These are phyloP conservation scores for Silene coronaria DNA, from an alignment of 179 eudicot species.

Conservation along the genomic window DNA sequence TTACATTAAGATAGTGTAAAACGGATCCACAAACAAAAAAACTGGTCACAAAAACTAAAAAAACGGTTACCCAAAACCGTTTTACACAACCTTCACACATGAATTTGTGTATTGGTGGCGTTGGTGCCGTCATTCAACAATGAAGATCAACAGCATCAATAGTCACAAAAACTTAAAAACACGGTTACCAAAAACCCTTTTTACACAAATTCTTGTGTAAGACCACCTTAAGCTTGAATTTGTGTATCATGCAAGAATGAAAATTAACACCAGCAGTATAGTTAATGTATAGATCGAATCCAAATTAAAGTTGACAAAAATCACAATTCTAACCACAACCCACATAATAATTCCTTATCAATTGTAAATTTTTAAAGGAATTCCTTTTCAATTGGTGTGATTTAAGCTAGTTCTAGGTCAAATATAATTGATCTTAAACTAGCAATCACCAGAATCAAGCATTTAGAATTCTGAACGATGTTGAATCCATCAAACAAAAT, in stretches of 20 bases:
- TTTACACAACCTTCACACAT: too few species aligned
- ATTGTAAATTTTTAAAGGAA: neutral
- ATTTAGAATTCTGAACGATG: neutral
- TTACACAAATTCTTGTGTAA: too few species aligned
- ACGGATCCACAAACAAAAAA: too few species aligned
- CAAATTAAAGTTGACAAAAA: neutral
- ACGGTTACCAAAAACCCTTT: too few species aligned
- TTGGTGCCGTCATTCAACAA: too few species aligned
- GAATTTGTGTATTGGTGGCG: too few species aligned
- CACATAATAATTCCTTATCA: neutral
- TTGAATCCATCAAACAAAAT: neutral
- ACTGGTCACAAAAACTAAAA: too few species aligned
- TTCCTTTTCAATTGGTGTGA: neutral
- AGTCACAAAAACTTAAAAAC: too few species aligned
- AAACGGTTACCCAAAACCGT: too few species aligned
- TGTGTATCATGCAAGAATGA: neutral
- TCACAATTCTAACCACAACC: neutral
- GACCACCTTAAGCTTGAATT: too few species aligned
- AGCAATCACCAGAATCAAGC: neutral
- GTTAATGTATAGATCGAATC: neutral
- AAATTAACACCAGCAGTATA: neutral
- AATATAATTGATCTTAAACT: neutral
- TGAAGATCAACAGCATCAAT: too few species aligned
- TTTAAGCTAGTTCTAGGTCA: constrained; percentile 7
- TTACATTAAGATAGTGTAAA: too few species aligned